These are phyloP conservation scores for Leccinum variicolor DNA, from an alignment of 768 basidiomycete species.

Conservation along the genomic window DNA sequence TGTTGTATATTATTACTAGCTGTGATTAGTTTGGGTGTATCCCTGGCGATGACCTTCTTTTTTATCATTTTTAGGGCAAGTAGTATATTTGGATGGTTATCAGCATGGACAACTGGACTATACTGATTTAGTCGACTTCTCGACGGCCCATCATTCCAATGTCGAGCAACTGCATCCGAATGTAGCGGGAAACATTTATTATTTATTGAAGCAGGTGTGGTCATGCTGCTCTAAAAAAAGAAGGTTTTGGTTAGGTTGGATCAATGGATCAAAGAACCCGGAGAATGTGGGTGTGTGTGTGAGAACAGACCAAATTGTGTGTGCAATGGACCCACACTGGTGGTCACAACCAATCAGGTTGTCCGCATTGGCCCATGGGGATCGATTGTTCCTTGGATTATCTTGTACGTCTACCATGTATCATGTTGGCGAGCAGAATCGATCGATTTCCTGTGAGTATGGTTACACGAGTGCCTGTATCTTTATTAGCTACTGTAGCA, in stretches of 20 bases:
- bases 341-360: not conserved
- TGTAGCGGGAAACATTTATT: not conserved
- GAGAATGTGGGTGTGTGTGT: not conserved
- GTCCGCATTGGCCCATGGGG: not conserved
- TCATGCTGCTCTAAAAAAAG: not conserved
- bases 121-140: not conserved
- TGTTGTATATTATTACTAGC: not conserved
- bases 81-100: not conserved
- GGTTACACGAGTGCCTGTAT: not conserved
- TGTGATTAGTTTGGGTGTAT: not conserved
- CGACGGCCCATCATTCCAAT: not conserved
- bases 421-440: not conserved
- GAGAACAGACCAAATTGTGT: not conserved
- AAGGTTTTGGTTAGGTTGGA: not conserved
- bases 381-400: not conserved
- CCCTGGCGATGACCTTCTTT: not conserved
- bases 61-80: not conserved
- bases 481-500: constrained; percentile 23
- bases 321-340: too few species aligned
- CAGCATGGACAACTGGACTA: not conserved
- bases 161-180: not conserved
- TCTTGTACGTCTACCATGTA: not conserved
- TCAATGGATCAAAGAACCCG: not conserved
- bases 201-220: not conserved
- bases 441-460: not conserved